Base-by-base conservation (phyloP, 495 filamentous ascomycete species). In the Chaetomium cochliodes region DNA sequence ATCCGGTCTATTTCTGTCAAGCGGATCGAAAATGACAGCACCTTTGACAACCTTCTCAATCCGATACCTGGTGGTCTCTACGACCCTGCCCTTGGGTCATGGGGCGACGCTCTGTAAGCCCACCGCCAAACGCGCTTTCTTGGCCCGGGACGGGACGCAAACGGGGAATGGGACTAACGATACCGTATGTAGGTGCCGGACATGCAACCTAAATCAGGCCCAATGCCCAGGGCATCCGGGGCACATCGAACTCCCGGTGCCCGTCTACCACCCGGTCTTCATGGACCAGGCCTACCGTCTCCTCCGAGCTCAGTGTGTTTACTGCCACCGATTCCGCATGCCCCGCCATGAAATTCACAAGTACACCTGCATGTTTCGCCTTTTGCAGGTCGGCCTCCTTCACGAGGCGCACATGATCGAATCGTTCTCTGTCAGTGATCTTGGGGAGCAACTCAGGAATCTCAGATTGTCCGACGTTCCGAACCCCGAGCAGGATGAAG, bases 191-290 rank as follows among this genome's bases (percentile, higher is more conserved):
- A 97, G 93, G 68, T 97, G 93, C 77, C 86, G 90, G 70, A 97
- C 93, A 77, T 97, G 93, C 74, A 88, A 91, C 67, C 81, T 92
- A 68, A 86, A 85, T 67, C 86, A 85, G 65, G 84, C 84, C 66
- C 86, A 85, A 58, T 99, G 94, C 75, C 92, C 94, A 12, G 96
- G 96, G 64, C 96, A 99, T 79, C 83, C 87, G 39, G 96, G 96
- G 56, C 94, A 98, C 74, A 96, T 99, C 74, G 92, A 97, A 67
- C 86, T 99, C 28, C 93, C 96, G 4, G 87, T 93, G 13, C 90
- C 89, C 50, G 87, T 97, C 56, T 99, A 97, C 73, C 93, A 97
- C 78, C 89, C 92, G 26, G 88, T 91, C 0, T 96, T 96, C 76
- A 88, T 99, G 81, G 92, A 96, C 73, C 93, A 97, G 75, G 80